Percentiles rank a stretch among this genome's conserved stretches.
These are phyloP conservation scores for Aspergillus sclerotialis DNA, from an alignment of 2,329 filamentous ascomycete species.

Conservation along the genomic window DNA sequence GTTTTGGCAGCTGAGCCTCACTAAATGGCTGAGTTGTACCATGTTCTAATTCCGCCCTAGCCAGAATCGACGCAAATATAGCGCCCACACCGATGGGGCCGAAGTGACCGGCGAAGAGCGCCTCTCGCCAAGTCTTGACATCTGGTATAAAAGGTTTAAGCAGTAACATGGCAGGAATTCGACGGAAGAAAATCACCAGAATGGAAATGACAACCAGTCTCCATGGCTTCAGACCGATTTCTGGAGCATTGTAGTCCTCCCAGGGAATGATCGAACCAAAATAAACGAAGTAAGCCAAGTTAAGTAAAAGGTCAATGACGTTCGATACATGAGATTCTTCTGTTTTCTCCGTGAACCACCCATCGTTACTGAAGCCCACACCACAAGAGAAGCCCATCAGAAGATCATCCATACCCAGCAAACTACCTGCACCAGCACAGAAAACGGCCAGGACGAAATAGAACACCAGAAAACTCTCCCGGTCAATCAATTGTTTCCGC, in stretches of 20 bases:
- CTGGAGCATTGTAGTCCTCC: conserved; percentile 74
- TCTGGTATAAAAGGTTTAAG: conserved; percentile 93
- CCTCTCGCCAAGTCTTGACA: conserved; percentile 96
- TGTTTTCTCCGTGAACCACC: conserved; percentile 97
- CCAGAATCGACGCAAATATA: conserved; percentile 89
- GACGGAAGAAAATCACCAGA: conserved; percentile 89
- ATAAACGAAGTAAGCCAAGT: conserved; percentile 96
- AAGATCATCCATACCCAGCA: conserved; percentile 87
- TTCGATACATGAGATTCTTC: conserved; percentile 98
- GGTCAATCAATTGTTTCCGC: conserved; percentile 75
- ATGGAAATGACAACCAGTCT: conserved; percentile 87
- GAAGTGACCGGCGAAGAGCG: conserved; percentile 93
- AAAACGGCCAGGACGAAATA: conserved; percentile 97
- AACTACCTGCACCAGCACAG: conserved; percentile 85
- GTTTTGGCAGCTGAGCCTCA: conserved; percentile 47
- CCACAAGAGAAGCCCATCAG: conserved; percentile 91
- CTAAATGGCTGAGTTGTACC: conserved; percentile 67
- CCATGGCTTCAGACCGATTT: conserved; percentile 76
- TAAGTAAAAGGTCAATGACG: conserved; percentile 95
- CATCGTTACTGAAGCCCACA: conserved; percentile 98
- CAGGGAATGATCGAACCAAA: conserved; percentile 96
- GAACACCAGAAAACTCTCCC: conserved; percentile 96
- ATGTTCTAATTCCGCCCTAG: conserved; percentile 81
- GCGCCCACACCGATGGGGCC: conserved; percentile 95
- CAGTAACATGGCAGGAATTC: conserved; percentile 87